Base-by-base conservation (phyloP, 2,329 filamentous ascomycete species). In the Xylariaceae sp. region DNA sequence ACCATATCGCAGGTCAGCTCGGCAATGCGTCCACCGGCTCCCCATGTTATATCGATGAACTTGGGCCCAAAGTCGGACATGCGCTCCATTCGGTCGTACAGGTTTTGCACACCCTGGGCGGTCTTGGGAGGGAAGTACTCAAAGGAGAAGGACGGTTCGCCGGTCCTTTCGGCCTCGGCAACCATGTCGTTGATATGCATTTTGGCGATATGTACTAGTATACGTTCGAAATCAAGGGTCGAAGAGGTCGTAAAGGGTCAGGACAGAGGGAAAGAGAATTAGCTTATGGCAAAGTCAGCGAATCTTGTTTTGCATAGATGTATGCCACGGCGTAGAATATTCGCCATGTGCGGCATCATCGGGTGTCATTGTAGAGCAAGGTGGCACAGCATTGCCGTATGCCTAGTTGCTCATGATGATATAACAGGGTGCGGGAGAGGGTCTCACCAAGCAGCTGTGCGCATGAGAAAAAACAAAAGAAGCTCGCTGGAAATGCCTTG, bases 121-220 rank as follows among this genome's bases (percentile, higher is more conserved):
- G 95, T 99, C 81, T 99, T 99, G 34, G 95, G 95, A 48, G 95
- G 95, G 78, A 99, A 99, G 82, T 96, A 99, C 76, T 99, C 95
- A 80, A 99, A 99, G 58, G 95, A 99, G 82, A 97, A 97, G 72
- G 92, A 95, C 56, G 93, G 89, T 70, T 89, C 85, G 73, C 87
- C 87, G 70, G 88, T 86, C 78, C 85, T 84, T 77, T 92, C 87
- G 76, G 93, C 88, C 68, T 94, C 89, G 67, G 85, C 82, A 70
- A 99, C 84, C 82, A 97, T 97, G 69, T 95, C 87, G 67, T 89
- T 91, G 82, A 99, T 94, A 79, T 98, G 95, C 94, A 99, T 98
- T 64, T 73, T 88, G 83, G 67, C 58, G 60, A 53, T 53, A 28
- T n/a, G 7, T 28, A 14, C 31, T 36, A 7, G 34, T 23, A 24